Base-by-base conservation (phyloP, 2,329 filamentous ascomycete species). In the Cercospora nicotianae region DNA sequence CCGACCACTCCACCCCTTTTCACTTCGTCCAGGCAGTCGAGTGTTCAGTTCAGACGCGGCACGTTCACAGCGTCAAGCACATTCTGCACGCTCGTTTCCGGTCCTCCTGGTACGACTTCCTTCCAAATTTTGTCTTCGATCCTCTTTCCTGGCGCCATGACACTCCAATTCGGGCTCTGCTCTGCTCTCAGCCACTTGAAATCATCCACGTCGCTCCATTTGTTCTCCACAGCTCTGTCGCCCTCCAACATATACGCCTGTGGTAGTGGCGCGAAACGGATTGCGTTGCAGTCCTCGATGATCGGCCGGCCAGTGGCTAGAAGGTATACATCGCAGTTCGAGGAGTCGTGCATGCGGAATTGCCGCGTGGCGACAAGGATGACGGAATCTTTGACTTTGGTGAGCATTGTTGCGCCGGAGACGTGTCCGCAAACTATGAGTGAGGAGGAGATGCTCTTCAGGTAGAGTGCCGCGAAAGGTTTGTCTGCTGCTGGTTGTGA, bases 111-210 rank as follows among this genome's bases (percentile, higher is more conserved):
- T 10, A 94, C 87, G 10, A 89, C 83, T 33, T 87, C 85, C 60
- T 83, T 86, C 93, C 93, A 97, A 0, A 90, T 82, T 12, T 67
- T 65, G 42, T 77, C 75, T 12, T 45, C 53, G 23, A 77, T 64
- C 39, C 73, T 72, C 66, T 74, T 65, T n/a, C 89, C 82, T 1
- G 83, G 83, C 63, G 88, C 85, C 1, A 98, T 74, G 2, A 92
- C 80, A 36, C 83, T 87, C 93, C 94, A 99, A 77, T 99, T 94
- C 2, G 95, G 95, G 76, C 92, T 97, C 31, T 88, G 87, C 67
- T 91, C 92, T 16, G 87, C 85, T 79, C 94, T 96, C 70, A 97
- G 86, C 95, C 95, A 98, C 81, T 96, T 96, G 84, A 99, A 99
- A 79, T 99, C 95, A 78, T 98, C 92, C 16, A 98, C 91, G 75